These are phyloP conservation scores for Akebia trifoliata DNA, from an alignment of 164 flowering plant species.

Conservation along the genomic window DNA sequence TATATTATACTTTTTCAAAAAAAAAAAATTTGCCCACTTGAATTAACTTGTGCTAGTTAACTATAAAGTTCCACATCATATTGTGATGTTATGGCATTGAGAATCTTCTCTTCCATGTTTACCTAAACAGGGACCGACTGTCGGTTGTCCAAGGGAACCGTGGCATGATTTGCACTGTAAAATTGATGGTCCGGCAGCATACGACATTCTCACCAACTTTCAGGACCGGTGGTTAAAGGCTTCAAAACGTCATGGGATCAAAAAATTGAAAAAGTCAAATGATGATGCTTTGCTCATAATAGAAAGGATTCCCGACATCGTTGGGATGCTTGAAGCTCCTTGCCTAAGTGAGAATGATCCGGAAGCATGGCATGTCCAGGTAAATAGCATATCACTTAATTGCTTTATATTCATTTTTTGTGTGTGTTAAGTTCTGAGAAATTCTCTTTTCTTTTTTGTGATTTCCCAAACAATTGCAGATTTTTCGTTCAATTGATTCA, in stretches of 20 bases:
- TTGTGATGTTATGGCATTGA: too few relatives aligned
- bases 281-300: conserved; percentile 82
- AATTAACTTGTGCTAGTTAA: too few relatives aligned
- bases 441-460: not conserved
- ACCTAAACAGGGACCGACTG: conserved; percentile 45
- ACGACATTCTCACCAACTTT: conserved; percentile 86
- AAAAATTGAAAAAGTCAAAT: conserved; percentile 58
- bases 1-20: too few relatives aligned
- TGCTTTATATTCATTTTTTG: too few relatives aligned
- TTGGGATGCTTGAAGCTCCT: conserved; percentile 49
- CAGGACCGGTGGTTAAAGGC: conserved; percentile 87
- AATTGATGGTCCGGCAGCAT: conserved; percentile 97
- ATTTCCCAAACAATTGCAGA: conserved; percentile 31
- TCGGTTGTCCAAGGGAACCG: conserved; percentile 85
- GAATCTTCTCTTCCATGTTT: not conserved
- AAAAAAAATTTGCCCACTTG: too few relatives aligned
- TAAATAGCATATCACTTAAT: conserved; percentile 13
- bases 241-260: conserved; percentile 66
- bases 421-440: not conserved
- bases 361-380: conserved; percentile 97
- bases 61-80: too few relatives aligned
- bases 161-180: conserved; percentile 93
- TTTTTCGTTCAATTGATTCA: conserved; percentile 95
- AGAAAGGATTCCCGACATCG: conserved; percentile 76
- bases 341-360: conserved; percentile 52